Percentiles rank a stretch among this genome's conserved stretches.
Evolutionary conservation across 2,329 filamentous ascomycete genomes (phyloP).

Genomic region (Cladosporium sp.): DNA sequence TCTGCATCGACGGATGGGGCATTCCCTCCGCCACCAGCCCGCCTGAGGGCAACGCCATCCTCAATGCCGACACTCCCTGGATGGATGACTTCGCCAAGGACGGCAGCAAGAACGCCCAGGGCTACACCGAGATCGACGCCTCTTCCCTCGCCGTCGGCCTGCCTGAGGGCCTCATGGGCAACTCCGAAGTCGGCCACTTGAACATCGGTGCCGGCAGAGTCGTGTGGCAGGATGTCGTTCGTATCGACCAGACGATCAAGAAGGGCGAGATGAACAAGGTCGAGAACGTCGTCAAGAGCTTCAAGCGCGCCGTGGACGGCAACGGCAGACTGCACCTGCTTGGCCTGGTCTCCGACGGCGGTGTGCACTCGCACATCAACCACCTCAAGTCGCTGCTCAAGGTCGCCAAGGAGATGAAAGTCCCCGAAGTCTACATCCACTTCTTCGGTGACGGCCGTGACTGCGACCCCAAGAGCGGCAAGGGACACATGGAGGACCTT

Average conservation of each 20-base stretch:
- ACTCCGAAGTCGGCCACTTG: conserved; percentile 96
- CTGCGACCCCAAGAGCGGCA: conserved; percentile 91
- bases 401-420: conserved; percentile 79
- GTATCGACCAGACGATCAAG: conserved; percentile 90
- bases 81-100: conserved; percentile 77
- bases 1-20: conserved; percentile 99
- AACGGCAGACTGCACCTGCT: conserved; percentile 90
- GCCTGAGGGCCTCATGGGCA: conserved; percentile 96
- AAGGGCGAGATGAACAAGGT: conserved; percentile 72
- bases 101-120: conserved; percentile 66
- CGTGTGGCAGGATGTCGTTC: conserved; percentile 88
- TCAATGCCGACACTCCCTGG: conserved; percentile 82
- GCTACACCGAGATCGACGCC: conserved; percentile 88
- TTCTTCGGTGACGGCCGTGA: conserved; percentile 98
- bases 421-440: conserved; percentile 94
- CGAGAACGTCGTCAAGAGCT: conserved; percentile 68
- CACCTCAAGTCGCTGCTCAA: conserved; percentile 83
- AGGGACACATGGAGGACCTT: conserved; percentile 80
- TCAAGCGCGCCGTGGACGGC: conserved; percentile 73
- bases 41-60: conserved; percentile 89
- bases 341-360: conserved; percentile 89
- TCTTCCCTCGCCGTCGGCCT: conserved; percentile 93
- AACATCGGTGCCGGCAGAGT: conserved; percentile 97
- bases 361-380: conserved; percentile 91
- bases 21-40: conserved; percentile 73